These are phyloP conservation scores for Aspergillus sergii DNA, from an alignment of 2,329 filamentous ascomycete genomes.

Conservation along the genomic window DNA sequence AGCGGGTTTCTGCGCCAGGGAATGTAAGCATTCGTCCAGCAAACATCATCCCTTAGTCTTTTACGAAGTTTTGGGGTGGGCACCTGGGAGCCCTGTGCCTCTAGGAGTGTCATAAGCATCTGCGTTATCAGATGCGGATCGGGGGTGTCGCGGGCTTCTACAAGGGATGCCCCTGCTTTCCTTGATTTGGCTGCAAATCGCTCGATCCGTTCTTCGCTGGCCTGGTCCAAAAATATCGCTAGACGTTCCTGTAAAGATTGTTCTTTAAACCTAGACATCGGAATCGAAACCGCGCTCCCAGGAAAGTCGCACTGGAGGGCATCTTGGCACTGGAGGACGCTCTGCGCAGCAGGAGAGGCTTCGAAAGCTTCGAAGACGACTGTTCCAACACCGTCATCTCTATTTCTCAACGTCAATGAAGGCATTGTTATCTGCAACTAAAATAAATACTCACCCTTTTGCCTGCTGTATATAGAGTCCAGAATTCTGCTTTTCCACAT, in stretches of 20 bases:
- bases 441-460: not conserved
- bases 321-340: not conserved
- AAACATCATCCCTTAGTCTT: conserved; percentile 5
- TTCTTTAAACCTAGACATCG: not conserved
- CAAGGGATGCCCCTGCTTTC: not conserved
- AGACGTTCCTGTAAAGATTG: not conserved
- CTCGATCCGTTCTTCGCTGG: conserved; percentile 2
- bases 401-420: not conserved
- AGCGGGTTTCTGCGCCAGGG: conserved; percentile 7
- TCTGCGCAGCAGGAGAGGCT: not conserved
- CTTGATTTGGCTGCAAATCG: not conserved
- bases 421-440: not conserved
- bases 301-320: conserved; percentile 5
- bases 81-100: not conserved
- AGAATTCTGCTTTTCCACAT: not conserved
- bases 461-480: not conserved
- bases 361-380: not conserved
- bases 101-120: conserved; percentile 4
- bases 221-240: not conserved
- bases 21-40: conserved; percentile 2
- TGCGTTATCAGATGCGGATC: not conserved
- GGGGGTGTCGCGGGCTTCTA: not conserved
- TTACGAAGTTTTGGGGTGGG: not conserved
- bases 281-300: not conserved
- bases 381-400: not conserved